Evolutionary conservation across 2,329 filamentous ascomycete species (phyloP), one percentile per base, ranked within the genome.

Genomic region (Thelonectria olida): DNA sequence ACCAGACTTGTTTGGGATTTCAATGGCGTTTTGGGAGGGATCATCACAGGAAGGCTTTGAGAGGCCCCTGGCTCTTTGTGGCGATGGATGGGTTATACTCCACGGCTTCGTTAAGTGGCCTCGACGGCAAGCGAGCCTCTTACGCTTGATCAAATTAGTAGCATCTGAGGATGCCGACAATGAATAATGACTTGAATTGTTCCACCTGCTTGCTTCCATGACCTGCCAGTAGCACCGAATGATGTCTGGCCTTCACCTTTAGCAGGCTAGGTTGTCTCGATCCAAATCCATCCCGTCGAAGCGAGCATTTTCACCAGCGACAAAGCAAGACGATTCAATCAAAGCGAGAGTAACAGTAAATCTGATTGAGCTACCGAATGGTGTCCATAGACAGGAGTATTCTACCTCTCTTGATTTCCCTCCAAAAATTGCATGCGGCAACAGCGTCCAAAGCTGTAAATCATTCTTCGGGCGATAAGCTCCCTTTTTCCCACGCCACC

Each of bases 321-420:
- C 28, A 7, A 15, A 25, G 13, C 15, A n/a, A 13, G 9, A 9
- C 13, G 27, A n/a, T 22, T 34, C 10, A 3, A 47, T 19, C 12
- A 27, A 20, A 45, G 48, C 41, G 48, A 56, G 17, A 51, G 55
- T 47, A 51, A 50, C 38, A 44, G n/a, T 39, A 51, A 63, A 66
- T 62, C 20, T 60, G 42, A 58, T 53, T 57, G 34, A 55, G 28
- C 49, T 61, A 50, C 39, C 49, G 19, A 47, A 52, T 39, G 45
- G 54, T 59, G 56, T 61, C 59, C 51, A 62, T 62, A 55, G 49
- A 53, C 38, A 31, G 31, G 38, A 41, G 39, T 48, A 28, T 38
- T 42, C 27, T 25, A 15, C 45, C 52, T 13, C 23, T n/a, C 28
- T 10, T 27, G 53, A 41, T 52, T 47, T 45, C 28, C 36, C 25